These are phyloP conservation scores for Trichoderma virens DNA, from an alignment of 495 filamentous ascomycete species.

Conservation along the genomic window DNA sequence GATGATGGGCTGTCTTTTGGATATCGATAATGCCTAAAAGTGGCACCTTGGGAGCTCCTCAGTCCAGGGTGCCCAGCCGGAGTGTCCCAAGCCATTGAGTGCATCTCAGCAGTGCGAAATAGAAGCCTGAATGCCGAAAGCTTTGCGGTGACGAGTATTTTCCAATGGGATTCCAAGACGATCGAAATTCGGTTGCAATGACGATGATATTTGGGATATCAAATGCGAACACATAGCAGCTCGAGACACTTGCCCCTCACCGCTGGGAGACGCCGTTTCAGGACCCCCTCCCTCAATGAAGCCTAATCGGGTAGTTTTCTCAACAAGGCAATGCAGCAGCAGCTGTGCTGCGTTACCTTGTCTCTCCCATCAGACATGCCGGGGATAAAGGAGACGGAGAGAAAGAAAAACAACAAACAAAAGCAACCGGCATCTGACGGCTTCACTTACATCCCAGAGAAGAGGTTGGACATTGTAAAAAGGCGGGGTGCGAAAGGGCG, in stretches of 20 bases:
- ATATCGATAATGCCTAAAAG: not conserved
- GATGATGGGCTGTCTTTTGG: not conserved
- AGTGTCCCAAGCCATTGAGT: not conserved
- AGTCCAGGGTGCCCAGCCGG: not conserved
- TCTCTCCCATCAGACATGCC: not conserved
- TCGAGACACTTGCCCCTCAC: slow-evolving; percentile 8
- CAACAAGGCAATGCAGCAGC: not conserved
- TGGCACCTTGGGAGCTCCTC: not conserved
- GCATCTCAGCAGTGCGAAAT: not conserved
- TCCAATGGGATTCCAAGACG: not conserved
- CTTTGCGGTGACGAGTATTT: not conserved
- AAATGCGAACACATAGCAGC: no score
- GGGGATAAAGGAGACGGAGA: not conserved
- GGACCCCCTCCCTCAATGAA: not conserved
- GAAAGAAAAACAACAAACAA: slow-evolving; percentile 10
- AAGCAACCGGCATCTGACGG: slow-evolving; percentile 2
- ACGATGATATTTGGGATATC: no score
- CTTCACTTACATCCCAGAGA: slow-evolving; percentile 69
- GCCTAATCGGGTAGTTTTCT: not conserved
- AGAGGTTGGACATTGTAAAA: slow-evolving; percentile 61
- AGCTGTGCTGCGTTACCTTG: not conserved
- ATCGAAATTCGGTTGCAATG: not conserved
- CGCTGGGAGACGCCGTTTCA: slow-evolving; percentile 1
- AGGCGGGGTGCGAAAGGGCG: not conserved
- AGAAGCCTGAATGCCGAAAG: not conserved